A percentile compares a stretch with the other conserved stretches of the same genome.
phyloP scores from a whole-genome alignment of 169 alveolate genomes.

The Cryptosporidium sp. region DNA sequence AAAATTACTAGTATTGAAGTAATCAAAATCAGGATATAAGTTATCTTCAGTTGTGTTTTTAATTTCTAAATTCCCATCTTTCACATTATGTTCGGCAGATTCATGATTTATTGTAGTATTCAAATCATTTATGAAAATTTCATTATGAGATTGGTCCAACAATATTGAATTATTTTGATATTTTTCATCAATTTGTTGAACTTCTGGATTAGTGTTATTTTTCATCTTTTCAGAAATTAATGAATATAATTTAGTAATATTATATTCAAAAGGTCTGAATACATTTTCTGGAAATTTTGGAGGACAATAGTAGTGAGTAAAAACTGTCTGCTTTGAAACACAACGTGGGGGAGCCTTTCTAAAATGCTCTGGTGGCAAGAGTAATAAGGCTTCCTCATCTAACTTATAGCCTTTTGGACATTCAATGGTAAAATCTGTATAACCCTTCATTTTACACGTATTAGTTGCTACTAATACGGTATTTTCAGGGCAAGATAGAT shows the following conservation, averaged over 20 bases:
- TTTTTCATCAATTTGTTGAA: not conserved
- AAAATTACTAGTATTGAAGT: conserved; percentile 6
- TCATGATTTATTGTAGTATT: not conserved
- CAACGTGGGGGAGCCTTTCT: conserved; percentile 66
- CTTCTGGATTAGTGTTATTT: not conserved
- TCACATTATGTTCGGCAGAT: not conserved
- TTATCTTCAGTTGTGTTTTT: not conserved
- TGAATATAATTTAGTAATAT: conserved; percentile 2
- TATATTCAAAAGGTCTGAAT: conserved; percentile 42
- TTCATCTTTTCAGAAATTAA: conserved; percentile 1
- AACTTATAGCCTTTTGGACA: conserved; percentile 55
- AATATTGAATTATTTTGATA: not conserved
- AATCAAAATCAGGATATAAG: not conserved
- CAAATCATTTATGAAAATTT: not conserved
- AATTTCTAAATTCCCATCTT: not conserved
- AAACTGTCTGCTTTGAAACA: conserved; percentile 51
- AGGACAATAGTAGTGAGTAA: conserved; percentile 62
- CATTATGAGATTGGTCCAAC: not conserved
- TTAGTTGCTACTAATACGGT: conserved; percentile 27
- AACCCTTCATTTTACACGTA: conserved; percentile 42
- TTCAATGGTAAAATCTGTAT: conserved; percentile 19
- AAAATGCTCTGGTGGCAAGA: conserved; percentile 36
- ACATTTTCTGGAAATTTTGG: conserved; percentile 51
- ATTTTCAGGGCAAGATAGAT: conserved; percentile 63
- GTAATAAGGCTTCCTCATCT: conserved; percentile 53